These are phyloP conservation scores for Ogataea salicorniae DNA, from an alignment of 805 yeast species.

Conservation along the genomic window DNA sequence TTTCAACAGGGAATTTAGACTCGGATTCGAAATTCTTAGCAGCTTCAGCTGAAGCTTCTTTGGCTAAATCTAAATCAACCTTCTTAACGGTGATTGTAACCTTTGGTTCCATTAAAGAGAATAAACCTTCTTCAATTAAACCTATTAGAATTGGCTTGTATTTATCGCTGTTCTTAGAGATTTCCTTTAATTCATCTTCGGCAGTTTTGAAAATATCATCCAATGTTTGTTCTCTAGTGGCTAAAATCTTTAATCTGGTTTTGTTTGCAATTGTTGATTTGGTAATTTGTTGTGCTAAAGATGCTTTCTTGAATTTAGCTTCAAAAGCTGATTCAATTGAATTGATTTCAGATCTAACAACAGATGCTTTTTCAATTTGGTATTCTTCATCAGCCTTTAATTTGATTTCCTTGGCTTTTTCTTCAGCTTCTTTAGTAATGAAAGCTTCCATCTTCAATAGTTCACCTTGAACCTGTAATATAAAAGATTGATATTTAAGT, in stretches of 20 bases:
- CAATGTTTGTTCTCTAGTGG: slow-evolving; percentile 79
- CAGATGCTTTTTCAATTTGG: slow-evolving; percentile 93
- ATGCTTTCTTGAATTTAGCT: slow-evolving; percentile 82
- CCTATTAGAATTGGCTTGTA: slow-evolving; percentile 71
- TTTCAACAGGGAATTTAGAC: slow-evolving; percentile 51
- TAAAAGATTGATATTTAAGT: background rate
- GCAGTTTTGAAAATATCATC: slow-evolving; percentile 71
- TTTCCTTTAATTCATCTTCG: slow-evolving; percentile 50
- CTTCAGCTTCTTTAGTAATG: slow-evolving; percentile 98
- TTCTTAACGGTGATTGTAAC: slow-evolving; percentile 65
- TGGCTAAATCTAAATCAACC: slow-evolving; percentile 54
- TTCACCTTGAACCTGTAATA: slow-evolving; percentile 79
- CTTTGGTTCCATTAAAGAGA: slow-evolving; percentile 65
- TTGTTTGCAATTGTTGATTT: slow-evolving; percentile 94
- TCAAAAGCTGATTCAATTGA: slow-evolving; percentile 79
- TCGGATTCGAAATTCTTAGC: slow-evolving; percentile 57
- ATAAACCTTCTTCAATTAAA: slow-evolving; percentile 72
- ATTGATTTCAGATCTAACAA: slow-evolving; percentile 88
- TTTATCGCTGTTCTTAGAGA: slow-evolving; percentile 48
- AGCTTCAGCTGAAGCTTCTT: slow-evolving; percentile 58
- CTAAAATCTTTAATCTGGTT: slow-evolving; percentile 84
- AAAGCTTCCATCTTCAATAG: slow-evolving; percentile 97
- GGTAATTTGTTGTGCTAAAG: slow-evolving; percentile 90
- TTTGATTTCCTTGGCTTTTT: slow-evolving; percentile 93
- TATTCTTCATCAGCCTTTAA: slow-evolving; percentile 98